Percentiles rank a stretch among this genome's conserved stretches.
Conservation (phyloP, 2,329 filamentous ascomycete species). For the Trichoderma sp. region DNA sequence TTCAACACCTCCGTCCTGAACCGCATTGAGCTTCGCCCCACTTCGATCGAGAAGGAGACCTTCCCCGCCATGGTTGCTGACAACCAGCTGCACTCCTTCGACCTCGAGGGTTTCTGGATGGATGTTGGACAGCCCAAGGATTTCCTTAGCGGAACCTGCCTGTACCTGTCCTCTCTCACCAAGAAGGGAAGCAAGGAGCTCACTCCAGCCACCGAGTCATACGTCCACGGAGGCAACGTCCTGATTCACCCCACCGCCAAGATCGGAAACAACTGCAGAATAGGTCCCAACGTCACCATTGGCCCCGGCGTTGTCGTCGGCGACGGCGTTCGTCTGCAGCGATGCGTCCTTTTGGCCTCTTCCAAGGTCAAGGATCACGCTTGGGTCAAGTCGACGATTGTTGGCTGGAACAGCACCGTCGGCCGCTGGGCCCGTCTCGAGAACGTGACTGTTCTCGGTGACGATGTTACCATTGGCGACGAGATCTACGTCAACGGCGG, state of each 20-base stretch:
- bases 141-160: slow-evolving; percentile 92
- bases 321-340: slow-evolving; percentile 90
- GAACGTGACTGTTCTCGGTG: slow-evolving; percentile 96
- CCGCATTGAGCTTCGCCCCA: slow-evolving; percentile 93
- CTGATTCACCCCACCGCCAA: slow-evolving; percentile 91
- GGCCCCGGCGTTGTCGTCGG: slow-evolving; percentile 90
- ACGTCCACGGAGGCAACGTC: slow-evolving; percentile 91
- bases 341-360: slow-evolving; percentile 84
- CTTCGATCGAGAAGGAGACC: slow-evolving; percentile 97
- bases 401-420: slow-evolving; percentile 96
- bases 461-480: slow-evolving; percentile 96
- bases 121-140: slow-evolving; percentile 98
- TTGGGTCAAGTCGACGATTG: slow-evolving; percentile 98
- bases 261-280: slow-evolving; percentile 98
- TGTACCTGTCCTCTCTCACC: slow-evolving; percentile 89
- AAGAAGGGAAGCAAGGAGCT: slow-evolving; percentile 89
- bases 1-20: slow-evolving; percentile 88
- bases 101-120: slow-evolving; percentile 99
- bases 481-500: slow-evolving; percentile 99
- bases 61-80: slow-evolving; percentile 93
- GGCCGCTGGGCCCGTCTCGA: slow-evolving; percentile 95
- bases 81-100: slow-evolving; percentile 90
- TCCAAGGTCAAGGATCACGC: slow-evolving; percentile 98
- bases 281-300: slow-evolving; percentile 95
- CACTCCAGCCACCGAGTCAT: slow-evolving; percentile 71